Percentiles rank a stretch among this genome's conserved stretches.
Conservation (phyloP, 495 filamentous ascomycete species). For the Neurospora pannonica region DNA sequence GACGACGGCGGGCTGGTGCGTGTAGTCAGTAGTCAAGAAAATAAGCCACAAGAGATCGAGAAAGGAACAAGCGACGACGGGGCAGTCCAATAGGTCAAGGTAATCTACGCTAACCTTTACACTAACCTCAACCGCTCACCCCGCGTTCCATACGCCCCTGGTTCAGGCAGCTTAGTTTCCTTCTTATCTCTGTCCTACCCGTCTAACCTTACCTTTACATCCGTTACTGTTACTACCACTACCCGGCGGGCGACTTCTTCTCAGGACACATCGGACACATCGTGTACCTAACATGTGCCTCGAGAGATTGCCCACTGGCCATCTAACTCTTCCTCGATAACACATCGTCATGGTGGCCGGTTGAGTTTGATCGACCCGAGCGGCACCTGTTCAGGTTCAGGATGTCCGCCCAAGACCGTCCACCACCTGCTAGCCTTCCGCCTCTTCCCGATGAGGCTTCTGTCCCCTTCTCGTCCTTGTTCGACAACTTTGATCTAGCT, state of each 20-base stretch:
- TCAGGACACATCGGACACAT: background rate
- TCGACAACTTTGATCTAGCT: conserved; percentile 20
- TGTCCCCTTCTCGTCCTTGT: conserved; percentile 23
- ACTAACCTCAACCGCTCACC: background rate
- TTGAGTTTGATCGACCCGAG: conserved; percentile 19
- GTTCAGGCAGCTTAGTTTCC: background rate
- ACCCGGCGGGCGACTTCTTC: background rate
- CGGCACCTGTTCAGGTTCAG: conserved; percentile 13
- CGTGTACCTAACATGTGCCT: background rate
- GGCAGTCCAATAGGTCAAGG: background rate
- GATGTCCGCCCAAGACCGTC: conserved; percentile 21
- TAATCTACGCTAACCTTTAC: background rate
- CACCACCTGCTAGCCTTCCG: conserved; percentile 15
- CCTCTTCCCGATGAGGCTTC: conserved; percentile 17
- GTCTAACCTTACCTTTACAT: background rate
- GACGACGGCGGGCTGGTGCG: background rate
- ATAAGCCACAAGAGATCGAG: no score
- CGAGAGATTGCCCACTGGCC: background rate
- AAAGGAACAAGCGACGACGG: background rate
- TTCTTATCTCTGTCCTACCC: background rate
- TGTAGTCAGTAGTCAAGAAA: background rate
- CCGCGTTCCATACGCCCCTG: background rate
- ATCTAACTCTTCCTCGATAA: background rate
- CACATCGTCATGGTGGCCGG: conserved; percentile 17
- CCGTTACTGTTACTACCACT: background rate